Evolutionary conservation across 768 basidiomycete species (phyloP), one percentile per base, ranked within the genome.

Genomic region (Mycena floridula): DNA sequence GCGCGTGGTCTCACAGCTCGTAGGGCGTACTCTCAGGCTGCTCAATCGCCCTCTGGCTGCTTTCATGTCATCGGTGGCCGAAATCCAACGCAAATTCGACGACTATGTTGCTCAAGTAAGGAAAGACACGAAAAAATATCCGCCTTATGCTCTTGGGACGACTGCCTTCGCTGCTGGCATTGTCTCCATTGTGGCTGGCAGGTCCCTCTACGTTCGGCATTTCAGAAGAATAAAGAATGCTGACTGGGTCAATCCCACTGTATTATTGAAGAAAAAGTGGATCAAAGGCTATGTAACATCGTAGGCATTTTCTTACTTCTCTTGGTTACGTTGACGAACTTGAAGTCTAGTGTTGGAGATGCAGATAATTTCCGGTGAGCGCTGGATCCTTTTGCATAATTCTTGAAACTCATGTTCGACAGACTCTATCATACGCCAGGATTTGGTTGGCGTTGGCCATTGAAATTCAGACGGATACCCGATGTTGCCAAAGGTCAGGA

Each of bases 341-440:
- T 12, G 32, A 12, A 39, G 16, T 27, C 37, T 48, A 89, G 88
- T 49, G 89, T 91, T 42, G 87, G 87, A 3, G 90, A 93, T 55
- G 81, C 76, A 11, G 94, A 97, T 62, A 90, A 90, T 56, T 93
- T 95, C 60, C 69, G 87, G 22, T 59, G 18, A 12, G 40, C 5
- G 11, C 12, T 30, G 8, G 12, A 9, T 20, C n/a, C 20, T 11
- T 25, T 27, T 15, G 22, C 43, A 28, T 7, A 11, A 3, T 40
- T 15, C 20, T 11, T 37, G 13, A 21, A 37, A 25, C 23, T 20
- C 43, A 15, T 12, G 15, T 40, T 13, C 27, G 11, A 18, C 22
- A 62, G 66, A 40, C 40, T 98, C 24, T 96, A 81, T 53, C 94
- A 98, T 56, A 92, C 82, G 0, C 93, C 94, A 0, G 72, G 76